Percentiles rank a stretch among this genome's conserved stretches.
Evolutionary conservation across 208 protist species (phyloP).

Genomic region (Acanthamoeba triangularis): DNA sequence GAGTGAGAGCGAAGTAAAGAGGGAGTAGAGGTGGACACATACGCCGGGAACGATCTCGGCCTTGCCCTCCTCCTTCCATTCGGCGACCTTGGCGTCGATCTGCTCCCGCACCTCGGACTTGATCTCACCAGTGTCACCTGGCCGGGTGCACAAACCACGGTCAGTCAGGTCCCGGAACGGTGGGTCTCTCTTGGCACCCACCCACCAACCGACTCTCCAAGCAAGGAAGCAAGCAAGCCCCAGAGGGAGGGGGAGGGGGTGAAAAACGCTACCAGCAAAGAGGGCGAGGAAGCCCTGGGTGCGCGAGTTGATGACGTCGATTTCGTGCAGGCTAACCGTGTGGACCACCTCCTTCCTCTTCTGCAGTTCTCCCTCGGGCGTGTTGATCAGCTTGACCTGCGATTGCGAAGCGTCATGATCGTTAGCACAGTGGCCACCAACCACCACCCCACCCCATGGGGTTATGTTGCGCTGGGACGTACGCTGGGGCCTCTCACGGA

Average conservation of each 20-base stretch:
- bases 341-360: conserved; percentile 99
- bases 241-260: too few relatives aligned
- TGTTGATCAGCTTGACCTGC: conserved; percentile 96
- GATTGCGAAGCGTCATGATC: neutral
- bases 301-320: conserved; percentile 99
- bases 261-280: conserved; percentile 99
- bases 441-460: too few relatives aligned
- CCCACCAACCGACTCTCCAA: too few relatives aligned
- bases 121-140: conserved; percentile 99
- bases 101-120: conserved; percentile 99
- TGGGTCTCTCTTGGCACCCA: too few relatives aligned
- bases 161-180: too few relatives aligned
- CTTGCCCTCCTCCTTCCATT: conserved; percentile 99
- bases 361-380: conserved; percentile 99
- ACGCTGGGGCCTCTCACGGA: conserved; percentile 90
- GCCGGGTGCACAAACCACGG: neutral
- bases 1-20: neutral
- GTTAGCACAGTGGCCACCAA: conserved; percentile 54
- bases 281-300: conserved; percentile 99
- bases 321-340: conserved; percentile 99
- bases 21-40: conserved; percentile 80
- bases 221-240: too few relatives aligned
- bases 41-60: conserved; percentile 99
- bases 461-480: conserved; percentile 3
- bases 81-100: conserved; percentile 99